Base-by-base conservation (phyloP, 305 asterid genomes). In the Fraxinus angustifolia region DNA sequence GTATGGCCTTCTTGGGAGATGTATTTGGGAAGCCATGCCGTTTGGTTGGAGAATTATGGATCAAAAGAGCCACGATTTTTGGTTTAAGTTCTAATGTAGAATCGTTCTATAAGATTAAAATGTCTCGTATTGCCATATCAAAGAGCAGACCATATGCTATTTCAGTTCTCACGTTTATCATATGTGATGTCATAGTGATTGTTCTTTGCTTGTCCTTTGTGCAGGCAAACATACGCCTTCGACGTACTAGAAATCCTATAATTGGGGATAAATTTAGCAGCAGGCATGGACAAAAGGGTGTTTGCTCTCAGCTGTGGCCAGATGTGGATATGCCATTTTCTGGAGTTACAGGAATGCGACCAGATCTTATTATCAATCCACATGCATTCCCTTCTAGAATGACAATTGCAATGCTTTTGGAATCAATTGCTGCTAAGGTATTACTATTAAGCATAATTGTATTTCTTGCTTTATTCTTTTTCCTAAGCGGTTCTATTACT, bases 281-380 rank as follows among this genome's bases (percentile, higher is more conserved):
- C 87, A 90, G 99, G 31, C 99, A 95, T 83, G 99, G 99, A 62
- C 99, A 95, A 83, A 95, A 95, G 90, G 99, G 99, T 87, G 99
- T 95, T 75, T 95, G 99, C 89, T 95, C 99, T 81, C 99, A 94
- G 90, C 91, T 93, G 73, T 95, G 98, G 97, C 89, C 92, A 82
- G 99, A 94, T 80, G 82, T 81, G 50, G 99, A 95, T 89, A 93
- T 95, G 98, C 99, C 99, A 30, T 95, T 92, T 88, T 91, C 95
- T 35, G 98, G 90, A 81, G 86, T 81, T 76, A 90, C 97, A 31
- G 99, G 99, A 77, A 95, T 95, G 97, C 85, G 96, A 67, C 99
- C 99, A 45, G 99, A 95, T 90, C 99, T 95, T 82, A 93, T 95
- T 58, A 95, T 95, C 83, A 95, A 95, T 82, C 99, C 99, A 53